Evolutionary conservation across 306 rosid species (phyloP).

Genomic region (Cicer chorassanicum): DNA sequence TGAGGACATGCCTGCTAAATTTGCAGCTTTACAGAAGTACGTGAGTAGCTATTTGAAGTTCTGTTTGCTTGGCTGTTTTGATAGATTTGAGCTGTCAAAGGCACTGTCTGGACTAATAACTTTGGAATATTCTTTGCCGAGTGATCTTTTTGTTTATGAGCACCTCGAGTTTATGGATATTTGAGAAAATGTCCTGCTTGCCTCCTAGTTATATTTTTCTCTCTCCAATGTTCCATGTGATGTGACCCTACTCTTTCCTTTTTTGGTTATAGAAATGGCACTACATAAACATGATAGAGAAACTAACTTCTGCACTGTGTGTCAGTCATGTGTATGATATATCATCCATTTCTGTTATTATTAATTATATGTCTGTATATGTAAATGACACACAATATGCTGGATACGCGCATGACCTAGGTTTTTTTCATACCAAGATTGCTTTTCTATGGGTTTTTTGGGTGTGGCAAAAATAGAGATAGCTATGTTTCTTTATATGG

Average conservation of each 20-base stretch:
- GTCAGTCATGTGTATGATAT: conserved; percentile 15
- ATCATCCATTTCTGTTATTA: conserved; percentile 20
- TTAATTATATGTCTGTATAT: conserved; percentile 25
- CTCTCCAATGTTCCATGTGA: not conserved
- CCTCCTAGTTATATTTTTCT: conserved; percentile 27
- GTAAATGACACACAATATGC: conserved; percentile 19
- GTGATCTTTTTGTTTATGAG: conserved; percentile 20
- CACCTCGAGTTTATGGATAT: conserved; percentile 11
- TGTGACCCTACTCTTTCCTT: conserved; percentile 2
- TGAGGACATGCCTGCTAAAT: conserved; percentile 79
- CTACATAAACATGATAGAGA: conserved; percentile 31
- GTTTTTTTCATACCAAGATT: conserved; percentile 30
- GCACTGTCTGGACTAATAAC: conserved; percentile 8
- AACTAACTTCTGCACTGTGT: conserved; percentile 19
- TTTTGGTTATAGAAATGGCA: conserved; percentile 4
- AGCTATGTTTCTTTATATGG: conserved; percentile 19
- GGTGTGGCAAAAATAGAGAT: not conserved
- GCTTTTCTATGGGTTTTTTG: not conserved
- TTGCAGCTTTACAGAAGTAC: conserved; percentile 87
- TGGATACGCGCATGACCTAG: conserved; percentile 26
- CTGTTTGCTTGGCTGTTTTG: conserved; percentile 31
- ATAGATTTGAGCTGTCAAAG: conserved; percentile 22
- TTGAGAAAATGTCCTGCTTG: conserved; percentile 34
- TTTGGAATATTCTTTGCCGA: conserved; percentile 9
- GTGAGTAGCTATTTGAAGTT: conserved; percentile 46